phyloP scores from a whole-genome alignment of 306 rosid species.

The Cucumis cinereus region DNA sequence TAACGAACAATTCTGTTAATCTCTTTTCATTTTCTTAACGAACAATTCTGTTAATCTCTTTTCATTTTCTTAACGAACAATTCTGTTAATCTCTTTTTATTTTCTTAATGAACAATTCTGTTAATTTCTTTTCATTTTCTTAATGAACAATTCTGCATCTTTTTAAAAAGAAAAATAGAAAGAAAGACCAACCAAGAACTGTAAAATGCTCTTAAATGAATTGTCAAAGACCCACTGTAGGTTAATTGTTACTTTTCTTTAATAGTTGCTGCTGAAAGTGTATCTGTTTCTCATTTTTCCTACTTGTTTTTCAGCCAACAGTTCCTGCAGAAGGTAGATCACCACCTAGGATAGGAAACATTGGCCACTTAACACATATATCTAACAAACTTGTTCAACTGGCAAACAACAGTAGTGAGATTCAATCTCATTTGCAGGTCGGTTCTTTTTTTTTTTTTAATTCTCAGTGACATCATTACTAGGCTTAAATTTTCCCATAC shows the following conservation, averaged over 20 bases:
- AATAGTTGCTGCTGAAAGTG: neutral
- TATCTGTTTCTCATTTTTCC: slow-evolving; percentile 12
- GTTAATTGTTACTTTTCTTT: neutral
- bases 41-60: no score
- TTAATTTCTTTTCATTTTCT: no score
- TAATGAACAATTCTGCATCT: no score
- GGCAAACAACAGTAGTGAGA: slow-evolving; percentile 47
- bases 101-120: no score
- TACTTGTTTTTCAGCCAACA: slow-evolving; percentile 61
- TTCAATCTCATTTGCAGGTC: slow-evolving; percentile 72
- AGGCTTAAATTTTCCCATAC: neutral
- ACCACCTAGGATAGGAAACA: slow-evolving; percentile 71
- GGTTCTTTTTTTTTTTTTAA: neutral
- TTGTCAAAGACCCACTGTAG: no score
- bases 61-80: no score
- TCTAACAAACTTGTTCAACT: slow-evolving; percentile 79
- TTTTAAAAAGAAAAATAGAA: no score
- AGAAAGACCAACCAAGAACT: no score
- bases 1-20: no score
- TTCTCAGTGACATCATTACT: neutral
- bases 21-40: no score
- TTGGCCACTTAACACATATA: slow-evolving; percentile 89
- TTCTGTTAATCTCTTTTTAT: no score
- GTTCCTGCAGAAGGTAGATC: slow-evolving; percentile 55
- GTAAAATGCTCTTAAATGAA: no score